Conservation (phyloP, 805 yeast genomes). For the Saturnispora sanitii region DNA sequence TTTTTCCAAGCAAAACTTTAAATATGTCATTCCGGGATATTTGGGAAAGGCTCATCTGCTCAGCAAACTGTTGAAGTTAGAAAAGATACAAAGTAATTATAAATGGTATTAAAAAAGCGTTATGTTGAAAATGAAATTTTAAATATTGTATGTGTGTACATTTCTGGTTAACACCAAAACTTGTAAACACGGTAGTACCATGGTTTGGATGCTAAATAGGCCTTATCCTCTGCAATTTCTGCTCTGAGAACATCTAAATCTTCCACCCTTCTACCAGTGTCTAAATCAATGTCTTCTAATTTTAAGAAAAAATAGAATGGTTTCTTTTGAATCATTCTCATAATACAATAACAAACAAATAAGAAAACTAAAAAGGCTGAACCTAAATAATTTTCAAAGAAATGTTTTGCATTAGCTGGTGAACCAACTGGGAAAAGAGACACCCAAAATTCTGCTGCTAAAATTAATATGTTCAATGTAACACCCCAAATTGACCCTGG, state of each 20-base stretch:
- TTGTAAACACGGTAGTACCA: constrained; percentile 39
- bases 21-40: neutral
- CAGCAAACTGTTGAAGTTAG: constrained; percentile 1
- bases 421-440: constrained; percentile 57
- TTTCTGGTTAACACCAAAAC: constrained; percentile 43
- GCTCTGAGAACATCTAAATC: constrained; percentile 48
- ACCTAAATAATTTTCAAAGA: constrained; percentile 55
- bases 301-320: constrained; percentile 35
- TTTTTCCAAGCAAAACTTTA: neutral
- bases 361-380: constrained; percentile 45
- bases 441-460: constrained; percentile 67
- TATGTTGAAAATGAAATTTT: neutral
- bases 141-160: too few relatives aligned
- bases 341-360: constrained; percentile 25
- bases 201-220: constrained; percentile 36
- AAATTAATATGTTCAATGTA: constrained; percentile 42
- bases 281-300: constrained; percentile 44
- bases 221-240: constrained; percentile 50
- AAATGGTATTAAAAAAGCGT: neutral
- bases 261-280: constrained; percentile 51
- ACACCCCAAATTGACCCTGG: constrained; percentile 54
- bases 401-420: constrained; percentile 37
- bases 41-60: too few relatives aligned
- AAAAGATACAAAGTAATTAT: neutral
- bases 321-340: constrained; percentile 25